Conservation (phyloP, 805 yeast genomes). For the Blastobotrys parvus region DNA sequence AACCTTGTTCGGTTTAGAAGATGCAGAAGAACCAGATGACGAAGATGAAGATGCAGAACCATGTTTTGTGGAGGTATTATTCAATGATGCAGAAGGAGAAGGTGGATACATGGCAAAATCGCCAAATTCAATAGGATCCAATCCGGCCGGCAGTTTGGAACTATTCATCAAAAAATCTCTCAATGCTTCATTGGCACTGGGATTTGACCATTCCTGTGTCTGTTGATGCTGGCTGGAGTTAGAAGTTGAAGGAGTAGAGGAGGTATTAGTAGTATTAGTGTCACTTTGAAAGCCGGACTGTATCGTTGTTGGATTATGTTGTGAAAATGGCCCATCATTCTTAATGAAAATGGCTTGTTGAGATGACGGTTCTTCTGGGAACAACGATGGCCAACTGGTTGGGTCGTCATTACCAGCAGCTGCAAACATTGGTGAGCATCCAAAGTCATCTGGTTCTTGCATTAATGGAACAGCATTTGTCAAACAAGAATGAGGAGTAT, state of each 20-base stretch:
- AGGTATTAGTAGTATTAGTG: too few species aligned
- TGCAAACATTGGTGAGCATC: conserved; percentile 1
- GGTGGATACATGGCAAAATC: not conserved
- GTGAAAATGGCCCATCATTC: too few species aligned
- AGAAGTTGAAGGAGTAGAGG: not conserved
- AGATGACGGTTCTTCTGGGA: not conserved
- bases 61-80: too few species aligned
- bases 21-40: too few species aligned
- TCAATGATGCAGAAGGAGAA: not conserved
- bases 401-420: conserved; percentile 3
- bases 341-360: not conserved
- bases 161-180: not conserved
- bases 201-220: too few species aligned
- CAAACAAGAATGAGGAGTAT: conserved; percentile 3
- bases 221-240: too few species aligned
- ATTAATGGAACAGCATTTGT: not conserved
- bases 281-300: too few species aligned
- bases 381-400: conserved; percentile 4
- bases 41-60: too few species aligned
- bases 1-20: too few species aligned
- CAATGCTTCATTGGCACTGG: not conserved
- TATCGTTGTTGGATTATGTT: too few species aligned
- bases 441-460: not conserved
- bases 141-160: not conserved
- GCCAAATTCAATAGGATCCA: not conserved